phyloP scores from a whole-genome alignment of 2,329 filamentous ascomycete species.

The Cryphonectria naterciae region DNA sequence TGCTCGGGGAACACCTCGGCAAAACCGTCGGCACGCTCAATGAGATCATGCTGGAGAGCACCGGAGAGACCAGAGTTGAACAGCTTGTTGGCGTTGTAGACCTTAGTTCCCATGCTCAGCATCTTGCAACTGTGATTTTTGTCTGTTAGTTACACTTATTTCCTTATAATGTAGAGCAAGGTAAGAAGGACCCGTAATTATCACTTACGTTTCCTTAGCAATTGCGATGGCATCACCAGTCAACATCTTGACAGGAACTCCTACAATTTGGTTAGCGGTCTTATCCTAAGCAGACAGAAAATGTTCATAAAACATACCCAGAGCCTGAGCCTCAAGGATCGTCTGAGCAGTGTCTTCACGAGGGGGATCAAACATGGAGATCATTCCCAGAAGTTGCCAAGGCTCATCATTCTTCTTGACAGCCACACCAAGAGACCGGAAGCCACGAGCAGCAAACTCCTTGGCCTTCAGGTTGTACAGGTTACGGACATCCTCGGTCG shows the following conservation, averaged over 20 bases:
- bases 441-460: constrained; percentile 78
- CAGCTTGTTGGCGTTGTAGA: constrained; percentile 78
- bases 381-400: constrained; percentile 75
- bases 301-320: constrained; percentile 3
- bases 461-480: constrained; percentile 74
- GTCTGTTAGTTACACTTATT: neutral
- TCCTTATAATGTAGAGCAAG: neutral
- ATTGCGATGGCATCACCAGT: constrained; percentile 81
- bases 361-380: constrained; percentile 81
- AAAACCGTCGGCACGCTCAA: constrained; percentile 74
- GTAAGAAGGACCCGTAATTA: neutral
- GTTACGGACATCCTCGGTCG: constrained; percentile 65
- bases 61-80: constrained; percentile 76
- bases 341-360: constrained; percentile 80
- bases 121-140: constrained; percentile 66
- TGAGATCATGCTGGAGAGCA: constrained; percentile 74
- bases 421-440: constrained; percentile 79
- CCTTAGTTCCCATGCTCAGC: constrained; percentile 77
- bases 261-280: constrained; percentile 35
- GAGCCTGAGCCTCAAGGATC: constrained; percentile 65
- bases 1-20: constrained; percentile 76
- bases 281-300: neutral
- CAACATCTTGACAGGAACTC: constrained; percentile 80
- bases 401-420: constrained; percentile 43
- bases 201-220: constrained; percentile 67